Evolutionary conservation across 495 filamentous ascomycete species (phyloP).

Genomic region (Lepraria neglecta): DNA sequence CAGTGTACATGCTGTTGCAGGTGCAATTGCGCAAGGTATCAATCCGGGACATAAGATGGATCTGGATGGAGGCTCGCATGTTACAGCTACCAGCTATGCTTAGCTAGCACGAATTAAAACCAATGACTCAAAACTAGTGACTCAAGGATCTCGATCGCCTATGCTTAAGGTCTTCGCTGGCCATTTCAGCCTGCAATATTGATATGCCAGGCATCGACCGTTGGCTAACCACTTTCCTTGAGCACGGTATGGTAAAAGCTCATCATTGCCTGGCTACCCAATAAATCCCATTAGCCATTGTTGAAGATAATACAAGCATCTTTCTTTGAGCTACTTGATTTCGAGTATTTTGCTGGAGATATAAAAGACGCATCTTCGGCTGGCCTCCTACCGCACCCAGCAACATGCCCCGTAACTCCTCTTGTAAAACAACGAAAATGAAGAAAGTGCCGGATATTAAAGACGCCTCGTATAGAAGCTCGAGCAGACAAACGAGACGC

Average conservation of each 20-base stretch:
- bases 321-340: not conserved
- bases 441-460: not conserved
- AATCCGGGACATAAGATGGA: not conserved
- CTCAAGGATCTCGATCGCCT: not conserved
- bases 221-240: not conserved
- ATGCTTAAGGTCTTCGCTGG: not conserved
- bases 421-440: too few species aligned
- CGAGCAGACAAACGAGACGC: not conserved
- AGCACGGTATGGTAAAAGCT: not conserved
- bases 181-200: not conserved
- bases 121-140: not conserved
- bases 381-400: too few species aligned
- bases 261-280: not conserved
- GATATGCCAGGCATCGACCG: not conserved
- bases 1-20: not conserved
- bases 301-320: not conserved
- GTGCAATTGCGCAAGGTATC: not conserved
- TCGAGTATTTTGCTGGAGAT: not conserved
- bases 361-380: not conserved
- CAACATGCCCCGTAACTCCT: too few species aligned
- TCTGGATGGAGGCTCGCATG: not conserved
- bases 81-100: not conserved
- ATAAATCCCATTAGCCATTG: not conserved
- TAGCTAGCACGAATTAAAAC: constrained; percentile 1
- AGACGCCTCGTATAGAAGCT: not conserved